Conservation (phyloP, 345 rosid species). For the Physaria fendleri region DNA sequence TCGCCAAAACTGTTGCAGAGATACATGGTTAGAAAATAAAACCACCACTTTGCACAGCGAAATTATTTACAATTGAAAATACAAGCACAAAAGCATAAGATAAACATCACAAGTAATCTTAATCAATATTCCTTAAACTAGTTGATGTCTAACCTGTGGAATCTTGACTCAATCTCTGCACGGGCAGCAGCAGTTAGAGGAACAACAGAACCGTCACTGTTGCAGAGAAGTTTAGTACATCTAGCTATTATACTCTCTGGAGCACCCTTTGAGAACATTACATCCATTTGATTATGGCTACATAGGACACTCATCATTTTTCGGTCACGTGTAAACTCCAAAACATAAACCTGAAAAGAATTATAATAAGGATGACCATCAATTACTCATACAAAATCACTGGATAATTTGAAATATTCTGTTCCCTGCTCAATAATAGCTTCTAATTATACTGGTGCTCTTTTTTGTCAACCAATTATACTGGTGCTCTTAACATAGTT, state of each 20-base stretch:
- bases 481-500: no score
- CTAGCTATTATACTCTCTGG: slow-evolving; percentile 89
- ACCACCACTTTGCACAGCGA: neutral
- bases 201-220: slow-evolving; percentile 70
- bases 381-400: slow-evolving; percentile 3
- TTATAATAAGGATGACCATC: slow-evolving; percentile 15
- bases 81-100: slow-evolving; percentile 11
- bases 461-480: no score
- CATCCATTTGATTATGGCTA: slow-evolving; percentile 59
- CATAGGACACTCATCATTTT: slow-evolving; percentile 98
- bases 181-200: slow-evolving; percentile 62
- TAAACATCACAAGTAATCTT: neutral
- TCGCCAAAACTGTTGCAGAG: slow-evolving; percentile 76
- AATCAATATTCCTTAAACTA: neutral
- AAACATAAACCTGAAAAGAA: slow-evolving; percentile 60
- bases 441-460: neutral
- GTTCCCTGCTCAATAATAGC: neutral
- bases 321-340: slow-evolving; percentile 98
- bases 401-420: neutral
- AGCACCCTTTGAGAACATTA: slow-evolving; percentile 96
- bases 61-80: neutral
- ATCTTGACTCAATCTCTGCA: slow-evolving; percentile 76
- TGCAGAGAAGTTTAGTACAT: slow-evolving; percentile 74
- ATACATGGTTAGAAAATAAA: slow-evolving; percentile 14
- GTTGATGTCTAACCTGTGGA: slow-evolving; percentile 47